Evolutionary conservation across 352 stramenopile species (phyloP).

Genomic region (Globisporangium cederbergense): DNA sequence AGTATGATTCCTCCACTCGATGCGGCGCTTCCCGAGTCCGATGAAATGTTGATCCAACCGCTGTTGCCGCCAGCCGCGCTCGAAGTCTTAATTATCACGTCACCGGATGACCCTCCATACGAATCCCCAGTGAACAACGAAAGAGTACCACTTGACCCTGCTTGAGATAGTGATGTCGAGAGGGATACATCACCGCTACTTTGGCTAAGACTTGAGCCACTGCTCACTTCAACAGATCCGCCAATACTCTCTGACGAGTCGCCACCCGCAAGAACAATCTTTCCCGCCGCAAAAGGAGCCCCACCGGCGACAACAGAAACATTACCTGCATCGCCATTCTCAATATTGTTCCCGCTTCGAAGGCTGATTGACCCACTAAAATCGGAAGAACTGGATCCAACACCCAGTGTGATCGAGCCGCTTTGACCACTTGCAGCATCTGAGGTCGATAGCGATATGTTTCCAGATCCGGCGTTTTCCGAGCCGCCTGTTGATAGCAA

Average conservation of each 20-base stretch:
- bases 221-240: conserved; percentile 20
- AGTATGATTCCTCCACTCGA: conserved; percentile 23
- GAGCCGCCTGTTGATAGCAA: conserved; percentile 24
- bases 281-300: conserved; percentile 14
- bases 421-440: conserved; percentile 20
- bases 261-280: conserved; percentile 10
- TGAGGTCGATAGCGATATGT: conserved; percentile 18
- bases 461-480: conserved; percentile 22
- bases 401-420: conserved; percentile 21
- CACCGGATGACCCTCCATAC: conserved; percentile 21
- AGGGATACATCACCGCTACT: conserved; percentile 22
- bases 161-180: conserved; percentile 5
- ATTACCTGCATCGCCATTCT: conserved; percentile 22
- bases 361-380: conserved; percentile 16
- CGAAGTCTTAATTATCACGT: conserved; percentile 20
- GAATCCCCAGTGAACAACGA: conserved; percentile 19
- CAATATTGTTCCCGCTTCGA: conserved; percentile 19
- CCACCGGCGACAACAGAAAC: conserved; percentile 19
- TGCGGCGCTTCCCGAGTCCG: conserved; percentile 17
- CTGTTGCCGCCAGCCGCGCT: conserved; percentile 16
- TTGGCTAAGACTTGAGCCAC: conserved; percentile 21
- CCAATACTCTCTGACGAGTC: conserved; percentile 21
- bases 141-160: conserved; percentile 20
- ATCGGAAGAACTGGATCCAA: conserved; percentile 16
- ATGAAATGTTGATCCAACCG: conserved; percentile 23